phyloP scores from a whole-genome alignment of 805 yeast species.

The Cyberlindnera bimundalis region DNA sequence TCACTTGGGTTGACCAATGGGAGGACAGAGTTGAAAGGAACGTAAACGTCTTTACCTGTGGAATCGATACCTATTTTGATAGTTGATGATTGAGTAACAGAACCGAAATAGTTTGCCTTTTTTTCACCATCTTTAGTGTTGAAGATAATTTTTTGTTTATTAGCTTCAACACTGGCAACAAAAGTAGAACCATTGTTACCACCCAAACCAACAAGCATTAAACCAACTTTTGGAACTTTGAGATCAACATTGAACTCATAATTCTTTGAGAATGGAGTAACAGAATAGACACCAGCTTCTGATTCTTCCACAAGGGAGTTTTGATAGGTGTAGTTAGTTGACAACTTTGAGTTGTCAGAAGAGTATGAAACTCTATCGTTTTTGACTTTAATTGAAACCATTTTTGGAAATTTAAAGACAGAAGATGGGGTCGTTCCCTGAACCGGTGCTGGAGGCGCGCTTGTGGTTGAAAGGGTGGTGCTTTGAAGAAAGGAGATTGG shows the following conservation, averaged over 20 bases:
- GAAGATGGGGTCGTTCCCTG: slow-evolving; percentile 21
- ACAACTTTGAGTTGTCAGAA: slow-evolving; percentile 41
- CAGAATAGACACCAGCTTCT: slow-evolving; percentile 45
- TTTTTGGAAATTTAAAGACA: slow-evolving; percentile 19
- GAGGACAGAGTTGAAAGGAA: slow-evolving; percentile 84
- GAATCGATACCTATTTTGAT: slow-evolving; percentile 82
- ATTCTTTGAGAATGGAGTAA: slow-evolving; percentile 67
- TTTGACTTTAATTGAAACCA: slow-evolving; percentile 43
- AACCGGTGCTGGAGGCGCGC: slow-evolving; percentile 26
- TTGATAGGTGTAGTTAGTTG: slow-evolving; percentile 58
- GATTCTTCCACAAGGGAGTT: slow-evolving; percentile 65
- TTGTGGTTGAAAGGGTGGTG: slow-evolving; percentile 31
- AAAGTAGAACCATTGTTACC: slow-evolving; percentile 96
- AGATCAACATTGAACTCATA: slow-evolving; percentile 86
- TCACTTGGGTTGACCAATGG: slow-evolving; percentile 92
- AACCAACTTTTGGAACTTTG: slow-evolving; percentile 79
- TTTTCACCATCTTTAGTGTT: slow-evolving; percentile 77
- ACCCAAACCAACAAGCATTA: slow-evolving; percentile 90
- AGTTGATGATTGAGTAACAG: slow-evolving; percentile 91
- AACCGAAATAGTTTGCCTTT: slow-evolving; percentile 80
- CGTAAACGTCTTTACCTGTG: slow-evolving; percentile 81
- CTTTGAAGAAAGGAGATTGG: slow-evolving; percentile 26
- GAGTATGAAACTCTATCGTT: slow-evolving; percentile 50
- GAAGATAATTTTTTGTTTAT: slow-evolving; percentile 73
- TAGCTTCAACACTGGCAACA: slow-evolving; percentile 80